Base-by-base conservation (phyloP, 805 yeast species). In the Scheffersomyces lignosus region DNA sequence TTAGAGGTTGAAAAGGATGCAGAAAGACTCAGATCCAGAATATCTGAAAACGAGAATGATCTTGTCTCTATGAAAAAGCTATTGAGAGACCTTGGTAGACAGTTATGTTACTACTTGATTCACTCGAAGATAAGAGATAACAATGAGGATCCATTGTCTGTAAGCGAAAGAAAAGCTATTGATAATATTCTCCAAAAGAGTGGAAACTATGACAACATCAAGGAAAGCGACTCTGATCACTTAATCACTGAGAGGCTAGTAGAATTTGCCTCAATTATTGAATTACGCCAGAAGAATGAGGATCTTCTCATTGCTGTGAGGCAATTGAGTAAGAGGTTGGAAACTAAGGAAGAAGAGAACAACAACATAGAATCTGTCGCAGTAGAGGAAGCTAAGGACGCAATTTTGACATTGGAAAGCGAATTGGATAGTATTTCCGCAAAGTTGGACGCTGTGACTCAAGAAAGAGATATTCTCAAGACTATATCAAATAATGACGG, bases 231-330 rank as follows among this genome's bases (percentile, higher is more conserved):
- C 52, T 81, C 95, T 0, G 91, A 84, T 47, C 56, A 52, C 22
- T 55, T 89, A 26, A 87, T 91, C 16, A 70, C 88, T 7, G 83
- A 84, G 37, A 71, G 95, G 41, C 65, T 93, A 28, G 81, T 87
- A 1, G 74, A 78, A 6, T 91, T 90, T 62, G 75, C 73, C 29
- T 75, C 74, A 50, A 72, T 86, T 10, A 66, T 73, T 9, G 95
- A 85, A 33, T 64, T 91, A 34, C 86, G 87, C 49, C 64, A 73
- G 34, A 85, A 81, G 58, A 91, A 91, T 53, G 78, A 81, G 46
- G 85, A 87, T 35, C 69, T 91, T 18, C 61, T 89, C 24, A 64
- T 70, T 25, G 78, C 85, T 2, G 78, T 86, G 1, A 74, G 98
- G 44, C 77, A 77, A 34, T 66, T 91, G 13, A 95, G 91, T 8